Evolutionary conservation across 257 asterid species (phyloP), one percentile per base, ranked within the genome.

Genomic region (Oldenlandia corymbosa): DNA sequence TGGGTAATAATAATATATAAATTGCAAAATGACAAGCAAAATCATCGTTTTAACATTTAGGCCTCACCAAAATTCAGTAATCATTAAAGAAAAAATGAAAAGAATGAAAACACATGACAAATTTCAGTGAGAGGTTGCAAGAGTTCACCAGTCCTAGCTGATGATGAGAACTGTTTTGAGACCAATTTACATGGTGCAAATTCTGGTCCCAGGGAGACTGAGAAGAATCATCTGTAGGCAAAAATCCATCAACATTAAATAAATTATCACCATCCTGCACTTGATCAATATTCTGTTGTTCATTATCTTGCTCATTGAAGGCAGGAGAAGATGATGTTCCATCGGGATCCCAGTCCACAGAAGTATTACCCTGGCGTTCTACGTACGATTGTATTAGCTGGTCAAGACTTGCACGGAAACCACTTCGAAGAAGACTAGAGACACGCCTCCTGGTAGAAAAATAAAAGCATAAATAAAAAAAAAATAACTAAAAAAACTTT

Each of bases 351-450:
- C 83, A 83, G 32, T 84, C 95, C 53, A 41, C 73, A 63, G 93
- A 81, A 74, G 81, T 77, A 68, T 70, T 79, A 39, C 73, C 86
- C 48, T 76, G 91, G 79, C 95, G 88, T 77, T 80, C 90, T 14
- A 60, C 85, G 7, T 81, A 84, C 41, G 94, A 87, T 57, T 80
- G 94, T 58, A 87, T 78, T 61, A 90, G 78, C 72, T 72, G 95
- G 66, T 85, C 76, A 58, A 90, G 76, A 65, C 81, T 85, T 71
- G 83, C 88, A 16, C 95, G 85, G 70, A 90, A 90, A 68, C 94
- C 74, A 79, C 97, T 85, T 7, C 76, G 75, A 42, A 90, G 97
- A 78, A 90, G 94, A 75, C 81, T 68, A 43, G 97, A 92, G 56
- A 92, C 98, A 21, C 88, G 86, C 68, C 95, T 77, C 91, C 98